Base-by-base conservation (phyloP, 2,329 filamentous ascomycete species). In the Grosmannia huntii region DNA sequence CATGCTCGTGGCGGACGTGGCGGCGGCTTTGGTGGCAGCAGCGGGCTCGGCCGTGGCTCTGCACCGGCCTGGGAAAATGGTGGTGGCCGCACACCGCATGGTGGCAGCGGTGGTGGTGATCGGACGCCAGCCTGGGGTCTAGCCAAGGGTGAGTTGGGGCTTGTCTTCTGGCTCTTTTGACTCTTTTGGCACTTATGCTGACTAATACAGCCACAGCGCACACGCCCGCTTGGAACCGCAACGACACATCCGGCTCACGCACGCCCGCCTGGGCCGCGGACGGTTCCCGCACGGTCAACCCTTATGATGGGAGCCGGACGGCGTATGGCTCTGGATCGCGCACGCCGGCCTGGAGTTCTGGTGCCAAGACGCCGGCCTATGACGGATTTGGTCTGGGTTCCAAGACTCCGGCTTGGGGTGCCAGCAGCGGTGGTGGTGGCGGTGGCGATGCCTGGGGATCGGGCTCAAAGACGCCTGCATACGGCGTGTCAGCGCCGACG, bases 311-410 rank as follows among this genome's bases (percentile, higher is more conserved):
- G 60, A 86, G 74, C 68, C 84, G 85, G 52, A 91, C 89, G 19
- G 83, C 89, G 1, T 95, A 95, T 65, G 90, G 90, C 21, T 78
- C 80, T 25, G 84, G 85, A 33, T 79, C 80, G 53, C 82, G 87
- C 57, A 90, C 86, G 1, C 87, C 87, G 9, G 86, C 86, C 5
- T 91, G 87, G 87, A 85, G 85, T 60, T 86, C 89, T 2, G 87
- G 87, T 56, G 83, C 85, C 57, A 86, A 87, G 69, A 92, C 87
- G 1, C 75, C 88, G 57, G 82, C 82, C 23, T 75, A 77, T 16
- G 81, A 86, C 66, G 76, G 78, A 23, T 88, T 86, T 66, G 81
- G 78, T 57, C 77, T 80, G 58, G 85, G 86, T 9, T 85, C 82
- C n/a, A 86, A 83, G 66, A 86, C 82, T 14, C 85, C 80, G 51